A percentile compares a stretch with the other conserved stretches of the same genome.
These are phyloP conservation scores for Discostella pseudostelligera DNA, from an alignment of 108 stramenopile species.

Conservation along the genomic window DNA sequence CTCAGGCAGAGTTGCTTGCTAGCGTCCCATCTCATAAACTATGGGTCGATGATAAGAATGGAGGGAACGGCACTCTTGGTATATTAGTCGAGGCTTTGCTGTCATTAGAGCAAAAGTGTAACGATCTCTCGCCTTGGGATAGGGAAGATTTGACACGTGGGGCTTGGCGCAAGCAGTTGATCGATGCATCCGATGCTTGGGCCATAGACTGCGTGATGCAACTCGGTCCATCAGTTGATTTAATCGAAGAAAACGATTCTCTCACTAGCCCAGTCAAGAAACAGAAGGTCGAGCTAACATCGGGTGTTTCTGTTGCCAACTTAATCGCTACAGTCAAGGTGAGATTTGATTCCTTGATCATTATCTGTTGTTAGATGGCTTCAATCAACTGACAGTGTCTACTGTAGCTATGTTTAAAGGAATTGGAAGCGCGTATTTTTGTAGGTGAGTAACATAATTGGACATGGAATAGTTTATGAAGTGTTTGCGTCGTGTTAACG, in stretches of 20 bases:
- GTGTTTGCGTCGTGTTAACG: constrained; percentile 55
- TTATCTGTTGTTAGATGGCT: background rate
- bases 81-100: constrained; percentile 58
- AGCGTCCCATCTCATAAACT: constrained; percentile 34
- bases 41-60: constrained; percentile 37
- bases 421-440: constrained; percentile 39
- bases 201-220: constrained; percentile 40
- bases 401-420: constrained; percentile 22
- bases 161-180: constrained; percentile 59
- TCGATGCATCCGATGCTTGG: constrained; percentile 60
- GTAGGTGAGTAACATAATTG: constrained; percentile 13
- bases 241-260: constrained; percentile 7
- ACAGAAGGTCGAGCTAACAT: constrained; percentile 14
- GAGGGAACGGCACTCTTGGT: constrained; percentile 60
- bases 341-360: constrained; percentile 18
- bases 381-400: background rate
- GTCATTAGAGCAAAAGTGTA: constrained; percentile 61
- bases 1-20: constrained; percentile 11
- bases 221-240: constrained; percentile 31
- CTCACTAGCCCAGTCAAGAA: constrained; percentile 19
- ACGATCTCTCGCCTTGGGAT: constrained; percentile 61
- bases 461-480: constrained; percentile 17
- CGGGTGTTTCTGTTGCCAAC: constrained; percentile 33
- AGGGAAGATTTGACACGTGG: constrained; percentile 48
- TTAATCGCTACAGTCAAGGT: constrained; percentile 53